A percentile compares a stretch with the other conserved stretches of the same genome.
Evolutionary conservation across 768 basidiomycete genomes (phyloP).

Genomic region (Tulasnella sp.): DNA sequence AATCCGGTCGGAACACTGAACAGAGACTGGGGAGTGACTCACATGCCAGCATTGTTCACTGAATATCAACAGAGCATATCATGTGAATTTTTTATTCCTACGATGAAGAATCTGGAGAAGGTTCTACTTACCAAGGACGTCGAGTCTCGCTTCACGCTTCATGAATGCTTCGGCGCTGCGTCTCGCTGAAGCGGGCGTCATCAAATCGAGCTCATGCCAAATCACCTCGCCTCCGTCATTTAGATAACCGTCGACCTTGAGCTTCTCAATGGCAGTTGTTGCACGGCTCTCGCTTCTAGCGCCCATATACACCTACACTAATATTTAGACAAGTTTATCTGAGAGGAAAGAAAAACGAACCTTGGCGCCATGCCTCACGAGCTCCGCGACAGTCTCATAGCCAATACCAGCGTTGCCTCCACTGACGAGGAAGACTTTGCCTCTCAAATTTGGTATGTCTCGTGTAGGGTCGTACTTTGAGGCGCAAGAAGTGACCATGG

Average conservation of each 20-base stretch:
- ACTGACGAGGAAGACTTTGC: constrained; percentile 45
- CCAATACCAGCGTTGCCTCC: constrained; percentile 47
- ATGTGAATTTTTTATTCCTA: too few species aligned
- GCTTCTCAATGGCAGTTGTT: constrained; percentile 36
- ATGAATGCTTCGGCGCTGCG: constrained; percentile 40
- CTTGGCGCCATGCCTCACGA: constrained; percentile 31
- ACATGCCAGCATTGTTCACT: constrained; percentile 19
- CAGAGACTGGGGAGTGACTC: too few species aligned
- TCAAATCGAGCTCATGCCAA: constrained; percentile 44
- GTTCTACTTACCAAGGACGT: constrained; percentile 42
- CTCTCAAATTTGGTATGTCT: constrained; percentile 38
- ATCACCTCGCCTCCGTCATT: constrained; percentile 34
- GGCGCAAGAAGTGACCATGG: too few species aligned
- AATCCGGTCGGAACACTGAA: too few species aligned
- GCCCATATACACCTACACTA: constrained; percentile 37
- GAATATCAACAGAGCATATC: too few species aligned
- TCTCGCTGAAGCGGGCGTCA: constrained; percentile 38
- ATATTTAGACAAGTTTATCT: too few species aligned
- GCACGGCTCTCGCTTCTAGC: constrained; percentile 40
- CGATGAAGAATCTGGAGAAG: too few species aligned
- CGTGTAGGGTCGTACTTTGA: constrained; percentile 28
- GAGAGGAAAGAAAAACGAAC: neutral
- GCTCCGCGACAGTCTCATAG: constrained; percentile 36
- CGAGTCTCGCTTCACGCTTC: constrained; percentile 41
- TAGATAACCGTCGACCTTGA: constrained; percentile 36